A percentile compares a stretch with the other conserved stretches of the same genome.
phyloP scores from a whole-genome alignment of 441 rosid species.

The Pelargonium australe region DNA sequence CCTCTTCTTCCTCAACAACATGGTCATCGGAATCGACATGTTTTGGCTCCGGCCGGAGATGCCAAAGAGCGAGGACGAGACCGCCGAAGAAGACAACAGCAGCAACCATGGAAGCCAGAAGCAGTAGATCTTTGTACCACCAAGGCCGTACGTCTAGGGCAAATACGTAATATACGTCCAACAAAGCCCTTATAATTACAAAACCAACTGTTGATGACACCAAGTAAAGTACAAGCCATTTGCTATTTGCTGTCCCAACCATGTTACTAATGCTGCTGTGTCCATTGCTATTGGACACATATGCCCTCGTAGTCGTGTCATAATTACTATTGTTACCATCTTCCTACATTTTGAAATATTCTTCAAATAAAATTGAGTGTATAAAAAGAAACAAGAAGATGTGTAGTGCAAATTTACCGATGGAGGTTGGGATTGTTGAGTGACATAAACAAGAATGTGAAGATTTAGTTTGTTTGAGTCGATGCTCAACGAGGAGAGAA shows the following conservation, averaged over 20 bases:
- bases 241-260: constrained; percentile 65
- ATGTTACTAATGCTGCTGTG: constrained; percentile 46
- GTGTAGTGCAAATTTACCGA: constrained; percentile 32
- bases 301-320: constrained; percentile 7
- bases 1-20: constrained; percentile 15
- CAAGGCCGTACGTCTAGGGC: constrained; percentile 38
- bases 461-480: constrained; percentile 49
- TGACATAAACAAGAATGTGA: constrained; percentile 50
- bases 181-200: constrained; percentile 32
- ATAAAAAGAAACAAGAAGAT: constrained; percentile 10
- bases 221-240: constrained; percentile 70
- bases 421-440: constrained; percentile 63
- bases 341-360: constrained; percentile 40
- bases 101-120: constrained; percentile 53
- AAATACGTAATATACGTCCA: constrained; percentile 51
- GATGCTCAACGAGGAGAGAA: constrained; percentile 50
- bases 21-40: constrained; percentile 11
- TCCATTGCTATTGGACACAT: constrained; percentile 28
- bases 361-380: background rate
- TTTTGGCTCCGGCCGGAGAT: constrained; percentile 48
- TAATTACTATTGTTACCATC: constrained; percentile 38
- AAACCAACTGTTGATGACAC: constrained; percentile 56
- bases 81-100: constrained; percentile 70
- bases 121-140: constrained; percentile 83
- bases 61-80: constrained; percentile 58